These are phyloP conservation scores for Coleophoma eucalyptorum DNA, from an alignment of 2,329 filamentous ascomycete species.

Conservation along the genomic window DNA sequence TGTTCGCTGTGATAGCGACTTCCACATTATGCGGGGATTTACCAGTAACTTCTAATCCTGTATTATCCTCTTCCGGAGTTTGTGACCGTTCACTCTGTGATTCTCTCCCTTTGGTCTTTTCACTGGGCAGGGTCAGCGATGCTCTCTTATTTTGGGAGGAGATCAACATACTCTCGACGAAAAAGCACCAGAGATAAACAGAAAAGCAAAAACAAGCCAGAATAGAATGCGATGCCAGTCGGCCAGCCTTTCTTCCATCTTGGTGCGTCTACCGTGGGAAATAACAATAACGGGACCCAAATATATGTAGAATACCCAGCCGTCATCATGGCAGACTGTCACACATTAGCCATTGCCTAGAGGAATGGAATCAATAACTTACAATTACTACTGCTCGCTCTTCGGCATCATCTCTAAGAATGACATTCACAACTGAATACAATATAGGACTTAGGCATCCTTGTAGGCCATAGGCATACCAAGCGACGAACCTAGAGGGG, in stretches of 20 bases:
- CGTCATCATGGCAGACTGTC: slow-evolving; percentile 1
- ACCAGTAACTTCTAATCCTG: neutral
- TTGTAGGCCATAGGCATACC: slow-evolving; percentile 21
- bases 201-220: neutral
- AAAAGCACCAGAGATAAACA: neutral
- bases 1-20: neutral
- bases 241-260: slow-evolving; percentile 1
- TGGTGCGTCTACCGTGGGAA: neutral
- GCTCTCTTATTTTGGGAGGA: neutral
- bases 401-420: slow-evolving; percentile 25
- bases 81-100: neutral
- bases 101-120: neutral
- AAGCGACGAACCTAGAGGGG: slow-evolving; percentile 8
- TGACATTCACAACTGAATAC: slow-evolving; percentile 23
- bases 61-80: neutral
- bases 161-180: neutral
- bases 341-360: neutral
- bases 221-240: neutral
- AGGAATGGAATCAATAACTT: neutral
- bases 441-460: slow-evolving; percentile 23
- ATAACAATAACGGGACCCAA: neutral
- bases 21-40: neutral
- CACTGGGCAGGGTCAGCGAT: neutral
- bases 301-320: slow-evolving; percentile 1
- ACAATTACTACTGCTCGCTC: slow-evolving; percentile 27